Evolutionary conservation across 1,139 yeast species (phyloP).

Genomic region (Geotrichum carabidarum): DNA sequence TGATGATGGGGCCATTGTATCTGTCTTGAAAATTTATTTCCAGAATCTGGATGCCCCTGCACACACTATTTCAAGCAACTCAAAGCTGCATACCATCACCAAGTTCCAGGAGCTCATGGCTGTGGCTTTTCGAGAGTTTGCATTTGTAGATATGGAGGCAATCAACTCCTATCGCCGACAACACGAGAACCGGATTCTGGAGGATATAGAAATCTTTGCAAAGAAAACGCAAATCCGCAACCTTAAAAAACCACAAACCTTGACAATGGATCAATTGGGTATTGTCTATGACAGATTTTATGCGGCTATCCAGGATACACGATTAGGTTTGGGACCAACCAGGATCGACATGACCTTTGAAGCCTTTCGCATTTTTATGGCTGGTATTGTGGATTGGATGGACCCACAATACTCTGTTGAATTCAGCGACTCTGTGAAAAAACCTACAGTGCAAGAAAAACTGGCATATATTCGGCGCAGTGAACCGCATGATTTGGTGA

Average conservation of each 20-base stretch:
- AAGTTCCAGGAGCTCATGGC: constrained; percentile 86
- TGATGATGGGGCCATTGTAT: constrained; percentile 90
- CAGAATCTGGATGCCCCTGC: constrained; percentile 72
- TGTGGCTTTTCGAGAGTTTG: constrained; percentile 87
- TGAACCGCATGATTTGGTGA: constrained; percentile 48
- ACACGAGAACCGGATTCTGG: constrained; percentile 71
- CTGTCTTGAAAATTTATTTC: constrained; percentile 77
- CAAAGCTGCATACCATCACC: constrained; percentile 61
- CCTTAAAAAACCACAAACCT: constrained; percentile 63
- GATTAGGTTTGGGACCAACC: constrained; percentile 58
- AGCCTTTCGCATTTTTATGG: constrained; percentile 67
- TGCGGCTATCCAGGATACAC: constrained; percentile 65
- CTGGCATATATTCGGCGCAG: constrained; percentile 14
- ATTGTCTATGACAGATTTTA: constrained; percentile 82
- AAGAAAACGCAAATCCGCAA: constrained; percentile 87
- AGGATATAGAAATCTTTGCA: constrained; percentile 82
- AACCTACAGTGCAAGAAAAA: constrained; percentile 9
- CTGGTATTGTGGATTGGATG: constrained; percentile 79
- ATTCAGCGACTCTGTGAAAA: neutral
- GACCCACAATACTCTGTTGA: constrained; percentile 31
- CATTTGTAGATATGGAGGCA: constrained; percentile 68
- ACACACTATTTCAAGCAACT: constrained; percentile 65
- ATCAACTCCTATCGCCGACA: constrained; percentile 64
- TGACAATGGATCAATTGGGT: constrained; percentile 55
- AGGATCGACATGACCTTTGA: constrained; percentile 62